These are phyloP conservation scores for Trypethelium eluteriae DNA, from an alignment of 495 filamentous ascomycete species.

Conservation along the genomic window DNA sequence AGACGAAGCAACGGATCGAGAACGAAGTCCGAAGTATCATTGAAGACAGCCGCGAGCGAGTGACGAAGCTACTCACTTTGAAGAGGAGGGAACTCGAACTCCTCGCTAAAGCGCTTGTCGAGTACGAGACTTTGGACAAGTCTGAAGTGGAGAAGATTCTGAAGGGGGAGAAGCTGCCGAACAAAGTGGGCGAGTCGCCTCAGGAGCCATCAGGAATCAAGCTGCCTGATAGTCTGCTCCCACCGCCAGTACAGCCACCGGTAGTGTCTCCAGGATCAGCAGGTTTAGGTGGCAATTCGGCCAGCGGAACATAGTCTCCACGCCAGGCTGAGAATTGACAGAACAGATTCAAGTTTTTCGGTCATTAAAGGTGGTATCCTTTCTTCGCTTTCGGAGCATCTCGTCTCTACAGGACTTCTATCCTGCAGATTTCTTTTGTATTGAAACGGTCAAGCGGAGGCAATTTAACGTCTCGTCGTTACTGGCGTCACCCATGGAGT, in stretches of 20 bases:
- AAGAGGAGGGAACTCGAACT: constrained; percentile 77
- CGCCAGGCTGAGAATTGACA: neutral
- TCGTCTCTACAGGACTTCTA: neutral
- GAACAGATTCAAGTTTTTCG: neutral
- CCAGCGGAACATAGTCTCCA: neutral
- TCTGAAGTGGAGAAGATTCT: constrained; percentile 86
- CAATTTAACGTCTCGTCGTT: neutral
- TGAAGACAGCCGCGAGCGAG: constrained; percentile 71
- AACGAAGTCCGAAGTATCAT: constrained; percentile 75
- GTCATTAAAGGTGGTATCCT: neutral
- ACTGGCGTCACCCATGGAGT: neutral
- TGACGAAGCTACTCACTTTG: constrained; percentile 57
- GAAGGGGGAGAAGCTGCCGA: constrained; percentile 69
- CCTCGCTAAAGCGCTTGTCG: constrained; percentile 77
- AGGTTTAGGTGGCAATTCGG: neutral
- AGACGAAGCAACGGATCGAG: constrained; percentile 80
- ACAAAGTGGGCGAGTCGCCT: constrained; percentile 43
- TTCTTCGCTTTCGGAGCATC: neutral
- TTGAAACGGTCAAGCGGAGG: neutral
- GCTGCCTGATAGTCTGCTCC: constrained; percentile 40
- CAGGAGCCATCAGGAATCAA: constrained; percentile 43
- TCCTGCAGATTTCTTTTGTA: constrained; percentile 1
- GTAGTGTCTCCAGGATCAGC: constrained; percentile 1
- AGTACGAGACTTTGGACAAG: constrained; percentile 85
- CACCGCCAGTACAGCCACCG: neutral